Conservation (phyloP, 1,139 yeast genomes). For the Chernovozyma aurita region DNA sequence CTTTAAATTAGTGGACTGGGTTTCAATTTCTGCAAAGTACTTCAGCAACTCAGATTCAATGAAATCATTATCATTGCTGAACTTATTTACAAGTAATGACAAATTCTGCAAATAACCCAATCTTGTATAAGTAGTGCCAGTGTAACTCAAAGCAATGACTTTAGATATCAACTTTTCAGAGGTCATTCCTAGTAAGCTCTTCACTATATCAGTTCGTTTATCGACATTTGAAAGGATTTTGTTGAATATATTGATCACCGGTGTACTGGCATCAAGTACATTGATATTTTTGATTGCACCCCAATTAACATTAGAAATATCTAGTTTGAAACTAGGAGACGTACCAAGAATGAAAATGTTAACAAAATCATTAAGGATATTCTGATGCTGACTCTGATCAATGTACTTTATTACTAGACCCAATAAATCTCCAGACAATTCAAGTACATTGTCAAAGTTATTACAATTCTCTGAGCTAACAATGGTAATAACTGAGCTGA, state of each 20-base stretch:
- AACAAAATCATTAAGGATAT: slow-evolving; percentile 29
- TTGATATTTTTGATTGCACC: background rate
- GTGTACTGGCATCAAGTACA: slow-evolving; percentile 22
- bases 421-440: slow-evolving; percentile 33
- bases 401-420: slow-evolving; percentile 35
- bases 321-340: background rate
- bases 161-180: background rate
- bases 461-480: slow-evolving; percentile 8
- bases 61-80: slow-evolving; percentile 9
- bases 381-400: slow-evolving; percentile 35
- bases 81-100: slow-evolving; percentile 55
- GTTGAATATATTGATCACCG: slow-evolving; percentile 43
- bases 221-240: slow-evolving; percentile 52
- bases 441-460: slow-evolving; percentile 15
- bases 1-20: background rate
- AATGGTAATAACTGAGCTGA: slow-evolving; percentile 13
- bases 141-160: background rate
- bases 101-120: slow-evolving; percentile 58
- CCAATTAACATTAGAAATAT: background rate
- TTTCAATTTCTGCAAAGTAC: slow-evolving; percentile 1
- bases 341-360: slow-evolving; percentile 20
- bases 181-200: background rate
- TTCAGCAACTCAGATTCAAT: slow-evolving; percentile 4
- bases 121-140: background rate
- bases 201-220: slow-evolving; percentile 15